Conservation (phyloP, 768 basidiomycete genomes). For the Arthromyces matolae region DNA sequence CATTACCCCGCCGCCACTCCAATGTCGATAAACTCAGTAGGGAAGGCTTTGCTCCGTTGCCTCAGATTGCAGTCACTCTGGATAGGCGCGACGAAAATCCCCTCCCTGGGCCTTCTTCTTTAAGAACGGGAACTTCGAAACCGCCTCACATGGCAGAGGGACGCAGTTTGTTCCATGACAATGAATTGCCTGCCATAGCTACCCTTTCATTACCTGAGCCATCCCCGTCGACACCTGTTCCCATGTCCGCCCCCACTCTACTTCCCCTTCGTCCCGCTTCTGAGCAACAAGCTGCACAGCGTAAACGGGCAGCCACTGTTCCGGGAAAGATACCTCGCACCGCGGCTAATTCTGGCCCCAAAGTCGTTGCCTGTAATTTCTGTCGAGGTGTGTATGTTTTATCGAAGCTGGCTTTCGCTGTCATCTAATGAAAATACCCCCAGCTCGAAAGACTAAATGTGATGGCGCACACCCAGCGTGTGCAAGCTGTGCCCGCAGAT, state of each 20-base stretch:
- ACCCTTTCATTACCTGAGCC: constrained; percentile 60
- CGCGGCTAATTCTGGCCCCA: constrained; percentile 68
- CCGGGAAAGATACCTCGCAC: constrained; percentile 59
- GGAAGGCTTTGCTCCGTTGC: constrained; percentile 38
- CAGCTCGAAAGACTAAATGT: constrained; percentile 87
- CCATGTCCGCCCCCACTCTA: constrained; percentile 61
- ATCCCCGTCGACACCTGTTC: constrained; percentile 50
- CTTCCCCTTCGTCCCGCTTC: constrained; percentile 64
- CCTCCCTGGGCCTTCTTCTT: constrained; percentile 35
- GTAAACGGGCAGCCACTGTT: constrained; percentile 67
- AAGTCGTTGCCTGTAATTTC: constrained; percentile 86
- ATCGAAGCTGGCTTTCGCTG: background rate
- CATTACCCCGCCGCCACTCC: constrained; percentile 45
- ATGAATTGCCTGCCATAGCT: constrained; percentile 69
- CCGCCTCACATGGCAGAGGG: constrained; percentile 29
- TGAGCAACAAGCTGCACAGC: constrained; percentile 62
- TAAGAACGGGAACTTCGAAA: constrained; percentile 32
- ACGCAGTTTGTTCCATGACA: constrained; percentile 51
- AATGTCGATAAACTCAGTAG: constrained; percentile 42
- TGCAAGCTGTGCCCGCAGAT: constrained; percentile 75
- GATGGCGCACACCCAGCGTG: constrained; percentile 85
- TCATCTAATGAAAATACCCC: constrained; percentile 3
- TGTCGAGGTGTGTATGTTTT: constrained; percentile 58
- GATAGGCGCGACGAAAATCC: constrained; percentile 48
- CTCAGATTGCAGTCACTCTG: constrained; percentile 35